Evolutionary conservation across 106 monocot species (phyloP), one percentile per base, ranked within the genome.

Genomic region (Gastrodia elata): DNA sequence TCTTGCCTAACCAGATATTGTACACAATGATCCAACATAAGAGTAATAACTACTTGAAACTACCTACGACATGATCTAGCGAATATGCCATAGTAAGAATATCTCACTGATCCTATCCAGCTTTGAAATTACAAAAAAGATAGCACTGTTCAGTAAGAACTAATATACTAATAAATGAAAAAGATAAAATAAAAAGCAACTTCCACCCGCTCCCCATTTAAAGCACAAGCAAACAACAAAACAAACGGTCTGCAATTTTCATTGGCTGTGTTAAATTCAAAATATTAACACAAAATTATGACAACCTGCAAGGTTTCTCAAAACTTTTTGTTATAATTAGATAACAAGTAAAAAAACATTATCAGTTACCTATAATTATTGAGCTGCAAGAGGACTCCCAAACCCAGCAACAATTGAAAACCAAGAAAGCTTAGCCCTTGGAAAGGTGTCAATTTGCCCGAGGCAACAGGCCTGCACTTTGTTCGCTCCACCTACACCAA

Each of bases 301-400:
- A 36, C 8, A 13, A 58, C 26, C 18, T 25, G 14, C 2, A 46
- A 49, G 28, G 6, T 36, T 67, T 20, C 20, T 67, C 20, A 8
- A 67, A 37, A 67, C 35, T 7, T n/a, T 6, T 8, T 6, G 37
- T 18, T 20, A 36, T 37, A 38, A 38, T 16, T 67, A 67, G 5
- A 37, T 35, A 67, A n/a, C n/a, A 57, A 57, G 56, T 37, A 18
- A 36, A 36, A 14, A 67, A 38, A 18, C 71, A n/a, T 48, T 70
- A n/a, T 33, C 13, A 49, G 11, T 34, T 84, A 91, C 98, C 98
- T 98, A 73, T 87, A 98, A 71, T 86, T 83, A 78, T 98, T 98
- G 41, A 98, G 91, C 73, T 93, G 98, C 33, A 98, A 90, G 79
- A 98, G 93, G 77, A 98, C 87, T 65, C 87, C 98, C 24, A 98